Evolutionary conservation across 495 filamentous ascomycete genomes (phyloP).

Genomic region (Penicillium parvum): DNA sequence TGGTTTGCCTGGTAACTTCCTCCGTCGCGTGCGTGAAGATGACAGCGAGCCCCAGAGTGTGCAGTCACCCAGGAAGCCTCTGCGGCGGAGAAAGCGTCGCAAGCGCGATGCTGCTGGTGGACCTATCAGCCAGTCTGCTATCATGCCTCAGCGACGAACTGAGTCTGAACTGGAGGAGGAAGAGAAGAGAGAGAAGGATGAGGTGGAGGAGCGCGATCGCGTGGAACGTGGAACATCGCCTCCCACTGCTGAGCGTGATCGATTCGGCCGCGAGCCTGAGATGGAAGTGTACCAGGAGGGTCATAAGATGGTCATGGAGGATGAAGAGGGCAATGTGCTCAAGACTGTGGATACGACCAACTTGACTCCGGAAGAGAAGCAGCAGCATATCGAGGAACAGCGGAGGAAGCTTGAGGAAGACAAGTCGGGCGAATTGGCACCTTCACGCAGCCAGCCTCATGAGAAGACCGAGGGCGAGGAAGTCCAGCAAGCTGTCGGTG

Average conservation of each 20-base stretch:
- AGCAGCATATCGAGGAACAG: constrained; percentile 53
- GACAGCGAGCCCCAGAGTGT: constrained; percentile 54
- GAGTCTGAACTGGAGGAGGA: constrained; percentile 19
- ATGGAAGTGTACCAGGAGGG: constrained; percentile 80
- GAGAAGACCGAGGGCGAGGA: constrained; percentile 45
- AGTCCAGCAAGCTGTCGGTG: constrained; percentile 30
- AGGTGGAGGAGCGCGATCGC: constrained; percentile 36
- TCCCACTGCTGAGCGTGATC: constrained; percentile 31
- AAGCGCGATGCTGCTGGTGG: constrained; percentile 78
- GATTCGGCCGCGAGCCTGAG: constrained; percentile 35
- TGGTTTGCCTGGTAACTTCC: constrained; percentile 71
- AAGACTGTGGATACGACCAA: constrained; percentile 43
- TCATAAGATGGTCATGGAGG: constrained; percentile 75
- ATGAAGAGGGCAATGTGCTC: constrained; percentile 84
- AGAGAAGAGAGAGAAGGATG: constrained; percentile 31
- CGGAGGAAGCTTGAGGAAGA: constrained; percentile 57
- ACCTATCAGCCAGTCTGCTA: constrained; percentile 86
- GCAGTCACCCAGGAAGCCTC: constrained; percentile 55
- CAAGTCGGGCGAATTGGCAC: constrained; percentile 39
- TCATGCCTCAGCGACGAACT: constrained; percentile 62
- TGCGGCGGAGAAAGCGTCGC: constrained; percentile 51
- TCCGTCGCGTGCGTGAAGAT: constrained; percentile 72
- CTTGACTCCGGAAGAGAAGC: constrained; percentile 42
- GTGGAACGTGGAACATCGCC: constrained; percentile 30
- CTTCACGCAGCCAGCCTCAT: constrained; percentile 39